A percentile compares a stretch with the other conserved stretches of the same genome.
These are phyloP conservation scores for Fusarium armeniacum DNA, from an alignment of 2,329 filamentous ascomycete species.

Conservation along the genomic window DNA sequence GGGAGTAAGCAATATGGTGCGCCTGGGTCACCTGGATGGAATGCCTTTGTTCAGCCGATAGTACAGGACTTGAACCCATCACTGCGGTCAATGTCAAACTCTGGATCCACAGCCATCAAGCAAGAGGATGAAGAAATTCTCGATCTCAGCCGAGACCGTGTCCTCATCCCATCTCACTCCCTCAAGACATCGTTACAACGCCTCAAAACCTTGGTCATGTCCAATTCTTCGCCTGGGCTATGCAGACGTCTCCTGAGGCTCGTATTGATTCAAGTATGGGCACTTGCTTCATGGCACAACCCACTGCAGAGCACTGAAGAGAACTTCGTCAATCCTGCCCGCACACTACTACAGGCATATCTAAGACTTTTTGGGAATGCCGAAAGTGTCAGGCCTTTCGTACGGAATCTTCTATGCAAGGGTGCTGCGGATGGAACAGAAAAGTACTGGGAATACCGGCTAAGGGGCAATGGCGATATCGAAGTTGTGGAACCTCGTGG, in stretches of 20 bases:
- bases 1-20: constrained; percentile 74
- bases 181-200: constrained; percentile 67
- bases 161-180: constrained; percentile 63
- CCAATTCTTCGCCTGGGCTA: constrained; percentile 76
- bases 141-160: constrained; percentile 59
- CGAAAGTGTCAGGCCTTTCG: constrained; percentile 63
- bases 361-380: constrained; percentile 68
- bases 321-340: constrained; percentile 61
- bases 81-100: constrained; percentile 26
- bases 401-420: constrained; percentile 68
- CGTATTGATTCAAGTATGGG: constrained; percentile 74
- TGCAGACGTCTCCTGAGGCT: constrained; percentile 72
- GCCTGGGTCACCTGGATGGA: constrained; percentile 74
- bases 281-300: constrained; percentile 66
- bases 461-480: constrained; percentile 62
- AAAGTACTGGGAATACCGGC: constrained; percentile 67
- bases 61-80: constrained; percentile 65
- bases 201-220: constrained; percentile 68
- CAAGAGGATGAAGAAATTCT: constrained; percentile 58
- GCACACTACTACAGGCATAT: constrained; percentile 68
- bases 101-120: constrained; percentile 32
- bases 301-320: constrained; percentile 54
- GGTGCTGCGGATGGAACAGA: constrained; percentile 58
- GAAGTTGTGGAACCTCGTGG: constrained; percentile 61
- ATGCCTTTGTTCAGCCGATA: constrained; percentile 71